Percentiles rank a stretch among this genome's conserved stretches.
phyloP scores from a whole-genome alignment of 176 grass and related monocot genomes.

The Hordeum marinum region DNA sequence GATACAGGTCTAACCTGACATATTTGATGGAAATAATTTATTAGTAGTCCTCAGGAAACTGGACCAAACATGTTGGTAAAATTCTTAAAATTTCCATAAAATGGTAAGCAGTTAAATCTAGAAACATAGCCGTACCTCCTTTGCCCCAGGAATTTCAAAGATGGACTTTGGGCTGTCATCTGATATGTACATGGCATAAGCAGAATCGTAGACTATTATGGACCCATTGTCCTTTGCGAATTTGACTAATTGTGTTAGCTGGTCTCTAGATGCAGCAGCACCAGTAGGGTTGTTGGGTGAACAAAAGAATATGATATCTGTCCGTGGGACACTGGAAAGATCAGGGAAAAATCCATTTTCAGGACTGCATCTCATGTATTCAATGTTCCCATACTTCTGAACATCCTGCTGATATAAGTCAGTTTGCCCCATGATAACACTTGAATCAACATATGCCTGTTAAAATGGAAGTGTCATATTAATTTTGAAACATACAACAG shows the following conservation, averaged over 20 bases:
- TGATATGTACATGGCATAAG: constrained; percentile 97
- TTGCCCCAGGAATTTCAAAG: constrained; percentile 96
- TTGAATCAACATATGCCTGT: constrained; percentile 93
- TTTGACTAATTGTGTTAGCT: constrained; percentile 68
- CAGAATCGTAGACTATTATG: constrained; percentile 95
- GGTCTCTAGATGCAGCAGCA: constrained; percentile 69
- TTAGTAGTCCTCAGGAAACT: background rate
- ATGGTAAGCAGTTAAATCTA: background rate
- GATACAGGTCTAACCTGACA: background rate
- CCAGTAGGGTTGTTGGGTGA: constrained; percentile 97
- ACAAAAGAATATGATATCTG: constrained; percentile 95
- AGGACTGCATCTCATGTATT: constrained; percentile 92
- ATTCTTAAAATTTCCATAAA: background rate
- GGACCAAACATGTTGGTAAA: background rate
- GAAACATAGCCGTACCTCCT: constrained; percentile 51
- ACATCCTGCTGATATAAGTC: constrained; percentile 71
- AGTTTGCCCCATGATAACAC: constrained; percentile 90
- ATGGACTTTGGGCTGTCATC: constrained; percentile 79
- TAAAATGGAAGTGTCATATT: constrained; percentile 15
- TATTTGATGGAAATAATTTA: background rate
- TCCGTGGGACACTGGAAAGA: constrained; percentile 57
- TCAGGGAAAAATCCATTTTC: constrained; percentile 94
- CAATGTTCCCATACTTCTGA: constrained; percentile 74
- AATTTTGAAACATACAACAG: background rate
- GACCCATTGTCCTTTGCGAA: constrained; percentile 86